These are phyloP conservation scores for Leishmania turanica DNA, from an alignment of 208 protist species.

Conservation along the genomic window DNA sequence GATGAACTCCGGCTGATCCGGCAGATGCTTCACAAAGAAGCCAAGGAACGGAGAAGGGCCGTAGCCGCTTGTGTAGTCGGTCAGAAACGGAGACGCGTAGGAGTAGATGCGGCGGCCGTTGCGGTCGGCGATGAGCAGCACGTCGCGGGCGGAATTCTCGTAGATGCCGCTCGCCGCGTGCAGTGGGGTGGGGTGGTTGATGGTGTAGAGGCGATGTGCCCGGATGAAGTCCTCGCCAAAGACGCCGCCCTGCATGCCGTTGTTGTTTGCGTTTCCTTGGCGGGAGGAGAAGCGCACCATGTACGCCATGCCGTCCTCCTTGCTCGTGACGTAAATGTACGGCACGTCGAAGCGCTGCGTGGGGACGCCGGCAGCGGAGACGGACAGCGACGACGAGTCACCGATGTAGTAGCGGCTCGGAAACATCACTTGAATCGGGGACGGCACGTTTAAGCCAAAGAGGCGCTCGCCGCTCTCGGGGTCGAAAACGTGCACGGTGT, in stretches of 20 bases:
- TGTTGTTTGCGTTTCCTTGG: slow-evolving; percentile 19
- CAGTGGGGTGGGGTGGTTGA: slow-evolving; percentile 47
- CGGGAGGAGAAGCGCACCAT: slow-evolving; percentile 65
- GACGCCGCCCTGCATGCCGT: slow-evolving; percentile 31
- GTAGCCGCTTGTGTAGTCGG: slow-evolving; percentile 27
- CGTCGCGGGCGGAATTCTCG: slow-evolving; percentile 75
- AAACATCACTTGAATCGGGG: slow-evolving; percentile 88
- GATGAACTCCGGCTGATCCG: slow-evolving; percentile 89
- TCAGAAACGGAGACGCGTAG: slow-evolving; percentile 76
- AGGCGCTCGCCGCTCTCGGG: slow-evolving; percentile 65
- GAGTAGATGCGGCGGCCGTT: slow-evolving; percentile 65
- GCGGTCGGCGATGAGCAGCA: slow-evolving; percentile 81
- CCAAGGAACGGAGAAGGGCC: slow-evolving; percentile 68
- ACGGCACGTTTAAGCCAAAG: slow-evolving; percentile 71
- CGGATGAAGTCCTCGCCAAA: slow-evolving; percentile 38
- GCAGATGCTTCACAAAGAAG: slow-evolving; percentile 68
- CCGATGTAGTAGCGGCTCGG: slow-evolving; percentile 45
- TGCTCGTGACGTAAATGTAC: slow-evolving; percentile 90
- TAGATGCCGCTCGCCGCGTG: slow-evolving; percentile 83
- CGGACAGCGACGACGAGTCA: slow-evolving; percentile 8
- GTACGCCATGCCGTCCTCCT: slow-evolving; percentile 85
- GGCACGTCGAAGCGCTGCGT: slow-evolving; percentile 52
- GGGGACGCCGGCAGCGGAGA: slow-evolving; percentile 9
- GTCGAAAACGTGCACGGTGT: slow-evolving; percentile 79
- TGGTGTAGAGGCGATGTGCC: slow-evolving; percentile 36